Evolutionary conservation across 345 rosid genomes (phyloP).

Genomic region (Eucalyptus polyanthemos): DNA sequence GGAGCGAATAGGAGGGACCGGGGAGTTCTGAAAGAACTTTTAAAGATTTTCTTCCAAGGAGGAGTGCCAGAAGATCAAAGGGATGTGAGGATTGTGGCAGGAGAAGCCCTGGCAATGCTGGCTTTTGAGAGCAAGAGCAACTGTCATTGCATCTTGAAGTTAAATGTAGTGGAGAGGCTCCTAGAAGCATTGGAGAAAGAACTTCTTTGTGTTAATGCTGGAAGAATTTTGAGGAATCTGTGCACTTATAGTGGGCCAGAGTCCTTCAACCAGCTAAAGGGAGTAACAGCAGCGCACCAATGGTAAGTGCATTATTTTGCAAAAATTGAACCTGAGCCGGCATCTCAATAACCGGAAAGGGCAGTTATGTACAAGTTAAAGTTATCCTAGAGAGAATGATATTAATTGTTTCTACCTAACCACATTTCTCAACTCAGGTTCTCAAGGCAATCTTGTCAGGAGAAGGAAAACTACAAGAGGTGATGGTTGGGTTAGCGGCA

Average conservation of each 20-base stretch:
- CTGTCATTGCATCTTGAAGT: constrained; percentile 48
- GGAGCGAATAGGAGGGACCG: constrained; percentile 62
- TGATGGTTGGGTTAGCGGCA: constrained; percentile 54
- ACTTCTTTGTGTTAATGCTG: constrained; percentile 41
- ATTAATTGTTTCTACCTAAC: background rate
- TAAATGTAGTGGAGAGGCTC: constrained; percentile 32
- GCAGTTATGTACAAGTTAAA: background rate
- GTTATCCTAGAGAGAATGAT: background rate
- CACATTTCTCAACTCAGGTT: constrained; percentile 24
- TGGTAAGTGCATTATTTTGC: constrained; percentile 19
- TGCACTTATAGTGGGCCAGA: constrained; percentile 36
- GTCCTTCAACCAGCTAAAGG: constrained; percentile 33
- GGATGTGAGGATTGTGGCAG: constrained; percentile 51
- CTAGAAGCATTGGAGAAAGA: constrained; percentile 35
- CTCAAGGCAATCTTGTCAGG: constrained; percentile 46
- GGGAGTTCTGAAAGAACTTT: constrained; percentile 62
- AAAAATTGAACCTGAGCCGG: too few species aligned
- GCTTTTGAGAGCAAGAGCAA: constrained; percentile 61
- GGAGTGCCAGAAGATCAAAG: constrained; percentile 4
- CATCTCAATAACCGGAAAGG: background rate
- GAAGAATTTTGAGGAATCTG: constrained; percentile 56
- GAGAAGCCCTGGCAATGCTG: constrained; percentile 78
- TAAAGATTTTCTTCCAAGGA: constrained; percentile 41
- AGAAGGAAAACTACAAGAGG: constrained; percentile 68
- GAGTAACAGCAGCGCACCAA: constrained; percentile 48